phyloP scores from a whole-genome alignment of 2,329 filamentous ascomycete species.

The Scedosporium minutisporum region DNA sequence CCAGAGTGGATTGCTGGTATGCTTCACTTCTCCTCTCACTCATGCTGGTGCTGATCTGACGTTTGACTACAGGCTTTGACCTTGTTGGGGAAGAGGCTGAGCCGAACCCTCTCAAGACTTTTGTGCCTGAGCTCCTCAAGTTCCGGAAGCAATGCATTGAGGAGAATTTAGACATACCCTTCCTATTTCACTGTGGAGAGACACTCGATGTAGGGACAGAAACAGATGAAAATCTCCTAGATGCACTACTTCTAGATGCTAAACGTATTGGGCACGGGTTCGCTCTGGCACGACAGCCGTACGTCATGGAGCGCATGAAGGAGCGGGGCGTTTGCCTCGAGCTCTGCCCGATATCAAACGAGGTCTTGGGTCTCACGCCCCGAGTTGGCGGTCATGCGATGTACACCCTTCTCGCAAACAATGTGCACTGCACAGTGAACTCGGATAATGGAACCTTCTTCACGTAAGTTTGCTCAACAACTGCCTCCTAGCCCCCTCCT shows the following conservation, averaged over 20 bases:
- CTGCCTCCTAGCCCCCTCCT: not conserved
- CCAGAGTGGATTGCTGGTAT: slow-evolving; percentile 54
- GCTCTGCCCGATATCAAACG: slow-evolving; percentile 68
- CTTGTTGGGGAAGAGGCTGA: slow-evolving; percentile 59
- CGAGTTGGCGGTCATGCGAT: slow-evolving; percentile 56
- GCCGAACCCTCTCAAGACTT: slow-evolving; percentile 48
- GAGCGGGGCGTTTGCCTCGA: slow-evolving; percentile 59
- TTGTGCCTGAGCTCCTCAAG: slow-evolving; percentile 42
- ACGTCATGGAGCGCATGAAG: slow-evolving; percentile 58
- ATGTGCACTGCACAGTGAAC: slow-evolving; percentile 64
- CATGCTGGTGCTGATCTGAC: not conserved
- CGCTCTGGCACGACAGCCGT: slow-evolving; percentile 55
- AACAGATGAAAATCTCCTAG: slow-evolving; percentile 58
- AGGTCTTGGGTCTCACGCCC: slow-evolving; percentile 60
- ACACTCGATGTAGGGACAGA: slow-evolving; percentile 57
- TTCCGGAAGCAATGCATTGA: slow-evolving; percentile 43
- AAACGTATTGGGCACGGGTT: slow-evolving; percentile 69
- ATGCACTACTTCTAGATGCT: slow-evolving; percentile 55
- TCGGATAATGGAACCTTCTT: slow-evolving; percentile 70
- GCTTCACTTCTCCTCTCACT: slow-evolving; percentile 13
- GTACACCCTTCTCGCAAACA: slow-evolving; percentile 59
- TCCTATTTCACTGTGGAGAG: slow-evolving; percentile 70
- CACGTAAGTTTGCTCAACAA: slow-evolving; percentile 32
- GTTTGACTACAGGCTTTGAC: slow-evolving; percentile 46
- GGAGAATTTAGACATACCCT: slow-evolving; percentile 49